phyloP scores from a whole-genome alignment of 805 yeast species.

The Ogataea methanolica region DNA sequence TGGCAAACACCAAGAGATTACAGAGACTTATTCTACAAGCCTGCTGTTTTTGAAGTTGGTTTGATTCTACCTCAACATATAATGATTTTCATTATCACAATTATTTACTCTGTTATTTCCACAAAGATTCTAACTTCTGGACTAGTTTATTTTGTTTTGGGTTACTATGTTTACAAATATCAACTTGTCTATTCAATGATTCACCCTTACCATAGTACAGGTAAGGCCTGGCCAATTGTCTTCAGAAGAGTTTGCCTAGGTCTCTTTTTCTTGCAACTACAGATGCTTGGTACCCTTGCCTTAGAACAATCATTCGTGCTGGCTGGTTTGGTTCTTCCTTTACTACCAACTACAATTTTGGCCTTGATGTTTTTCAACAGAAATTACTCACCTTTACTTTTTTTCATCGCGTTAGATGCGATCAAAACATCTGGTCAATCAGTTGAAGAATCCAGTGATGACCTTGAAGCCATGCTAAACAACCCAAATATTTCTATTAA shows the following conservation, averaged over 20 bases:
- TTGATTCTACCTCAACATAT: slow-evolving; percentile 59
- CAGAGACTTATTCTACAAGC: slow-evolving; percentile 48
- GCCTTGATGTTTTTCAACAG: slow-evolving; percentile 48
- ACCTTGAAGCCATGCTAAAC: slow-evolving; percentile 13
- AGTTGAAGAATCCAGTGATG: slow-evolving; percentile 23
- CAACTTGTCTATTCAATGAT: slow-evolving; percentile 58
- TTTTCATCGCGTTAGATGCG: slow-evolving; percentile 56
- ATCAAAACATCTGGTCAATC: slow-evolving; percentile 37
- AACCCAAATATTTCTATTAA: slow-evolving; percentile 1
- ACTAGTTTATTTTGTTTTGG: slow-evolving; percentile 49
- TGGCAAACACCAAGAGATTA: slow-evolving; percentile 49
- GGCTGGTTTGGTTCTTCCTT: slow-evolving; percentile 45
- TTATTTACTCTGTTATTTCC: slow-evolving; percentile 57
- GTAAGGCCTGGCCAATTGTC: slow-evolving; percentile 63
- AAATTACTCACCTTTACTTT: slow-evolving; percentile 48
- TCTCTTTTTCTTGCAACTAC: slow-evolving; percentile 50
- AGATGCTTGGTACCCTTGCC: slow-evolving; percentile 61
- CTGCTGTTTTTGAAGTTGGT: slow-evolving; percentile 58
- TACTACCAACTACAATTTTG: slow-evolving; percentile 41
- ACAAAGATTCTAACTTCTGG: slow-evolving; percentile 59
- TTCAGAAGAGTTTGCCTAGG: slow-evolving; percentile 54
- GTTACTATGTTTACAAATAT: slow-evolving; percentile 57
- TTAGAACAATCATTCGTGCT: slow-evolving; percentile 51
- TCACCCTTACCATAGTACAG: slow-evolving; percentile 63
- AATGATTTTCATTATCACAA: slow-evolving; percentile 51